Evolutionary conservation across 2,329 filamentous ascomycete species (phyloP), one percentile per base, ranked within the genome.

Genomic region (Basipetospora sp.): DNA sequence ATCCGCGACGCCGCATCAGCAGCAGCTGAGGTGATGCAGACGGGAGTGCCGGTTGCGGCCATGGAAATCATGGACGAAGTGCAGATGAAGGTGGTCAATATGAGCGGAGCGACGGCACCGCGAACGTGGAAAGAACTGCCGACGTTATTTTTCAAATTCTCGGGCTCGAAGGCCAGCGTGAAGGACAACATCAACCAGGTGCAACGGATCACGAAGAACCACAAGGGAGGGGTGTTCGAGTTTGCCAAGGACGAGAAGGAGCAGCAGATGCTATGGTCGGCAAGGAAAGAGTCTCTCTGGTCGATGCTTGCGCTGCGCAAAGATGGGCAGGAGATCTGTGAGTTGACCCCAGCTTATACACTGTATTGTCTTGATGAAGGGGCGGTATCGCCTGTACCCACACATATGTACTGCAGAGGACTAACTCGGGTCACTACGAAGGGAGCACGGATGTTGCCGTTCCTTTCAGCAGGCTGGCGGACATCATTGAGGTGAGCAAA

Each of bases 1-100:
- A 84, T 88, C 43, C 72, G 80, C 19, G 75, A 82, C 53, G 83
- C 83, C 1, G 81, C 82, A 0, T 68, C 76, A 0, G 80, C 81
- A 0, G 82, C 82, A 0, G 77, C 79, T 2, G 72, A 71, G 35
- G 73, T 88, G n/a, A 80, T 88, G 66, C 74, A 80, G 47, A 69
- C 74, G 1, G 81, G 78, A 0, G 65, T 86, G 3, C 80, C 78
- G 0, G 69, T 87, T 5, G 80, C 77, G 1, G 79, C 79, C 3
- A 79, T 87, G 72, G 83, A 90, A 57, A 75, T 90, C 47, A 85
- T 90, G 80, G 83, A 90, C 51, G 83, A 90, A 41, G 79, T 88
- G 3, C 81, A 87, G 56, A 90, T 90, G 83, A 70, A 65, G 44
- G 80, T 88, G 1, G 77, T 90, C 51, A 90, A 90, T 57, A 64